These are phyloP conservation scores for Lepidium aucheri DNA, from an alignment of 345 rosid species.

Conservation along the genomic window DNA sequence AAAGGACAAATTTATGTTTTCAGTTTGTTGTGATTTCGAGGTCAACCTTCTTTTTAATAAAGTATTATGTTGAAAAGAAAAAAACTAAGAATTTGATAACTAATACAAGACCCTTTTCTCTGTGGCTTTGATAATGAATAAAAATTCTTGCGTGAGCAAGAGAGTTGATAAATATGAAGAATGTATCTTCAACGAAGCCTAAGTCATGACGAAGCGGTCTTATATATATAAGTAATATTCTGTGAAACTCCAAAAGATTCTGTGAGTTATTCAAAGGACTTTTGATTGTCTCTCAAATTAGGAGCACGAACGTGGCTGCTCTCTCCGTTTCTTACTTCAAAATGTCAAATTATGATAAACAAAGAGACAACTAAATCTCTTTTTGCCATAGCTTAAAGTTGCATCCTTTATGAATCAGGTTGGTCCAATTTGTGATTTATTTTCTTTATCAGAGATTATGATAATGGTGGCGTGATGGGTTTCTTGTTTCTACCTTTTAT, in stretches of 20 bases:
- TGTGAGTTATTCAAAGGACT: neutral
- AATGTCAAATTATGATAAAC: no score
- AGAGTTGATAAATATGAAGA: neutral
- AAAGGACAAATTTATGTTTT: no score
- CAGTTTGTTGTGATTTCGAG: no score
- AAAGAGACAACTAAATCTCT: neutral
- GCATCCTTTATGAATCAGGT: constrained; percentile 3
- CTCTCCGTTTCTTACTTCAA: neutral
- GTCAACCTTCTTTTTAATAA: no score
- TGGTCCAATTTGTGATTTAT: neutral
- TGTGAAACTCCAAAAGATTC: neutral
- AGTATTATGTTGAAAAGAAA: no score
- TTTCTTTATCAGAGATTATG: neutral
- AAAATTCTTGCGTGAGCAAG: neutral
- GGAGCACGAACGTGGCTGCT: constrained; percentile 19
- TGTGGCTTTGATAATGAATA: neutral
- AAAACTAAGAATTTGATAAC: neutral
- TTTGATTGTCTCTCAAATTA: constrained; percentile 6
- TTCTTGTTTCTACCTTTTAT: neutral
- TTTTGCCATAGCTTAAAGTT: neutral
- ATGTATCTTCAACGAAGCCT: neutral
- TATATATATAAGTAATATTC: neutral
- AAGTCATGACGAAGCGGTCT: neutral
- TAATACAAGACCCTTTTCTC: neutral
- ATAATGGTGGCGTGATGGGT: constrained; percentile 1